Conservation (phyloP, 78 protist species). For the Dictyostelium brefeldianum region DNA sequence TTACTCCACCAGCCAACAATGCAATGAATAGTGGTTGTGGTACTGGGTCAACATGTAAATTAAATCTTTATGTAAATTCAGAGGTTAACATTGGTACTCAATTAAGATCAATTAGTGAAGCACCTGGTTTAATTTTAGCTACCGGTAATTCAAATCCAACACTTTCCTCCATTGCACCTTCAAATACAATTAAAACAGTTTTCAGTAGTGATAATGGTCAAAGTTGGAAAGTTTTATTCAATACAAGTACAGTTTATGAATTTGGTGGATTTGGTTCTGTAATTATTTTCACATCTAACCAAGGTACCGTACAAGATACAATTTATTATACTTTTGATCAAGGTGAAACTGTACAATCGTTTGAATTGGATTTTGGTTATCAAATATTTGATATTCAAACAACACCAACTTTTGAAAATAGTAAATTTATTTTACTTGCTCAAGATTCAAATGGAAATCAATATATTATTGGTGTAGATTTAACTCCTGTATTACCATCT, state of each 20-base stretch:
- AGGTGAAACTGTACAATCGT: background rate
- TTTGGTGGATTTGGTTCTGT: conserved; percentile 58
- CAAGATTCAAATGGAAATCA: background rate
- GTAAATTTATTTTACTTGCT: background rate
- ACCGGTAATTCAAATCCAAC: conserved; percentile 40
- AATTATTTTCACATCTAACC: conserved; percentile 13
- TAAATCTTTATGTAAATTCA: conserved; percentile 28
- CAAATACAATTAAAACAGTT: conserved; percentile 18
- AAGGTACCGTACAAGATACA: background rate
- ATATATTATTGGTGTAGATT: background rate
- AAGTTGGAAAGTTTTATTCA: conserved; percentile 34
- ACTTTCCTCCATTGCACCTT: background rate
- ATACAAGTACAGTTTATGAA: conserved; percentile 41
- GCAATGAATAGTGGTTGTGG: background rate
- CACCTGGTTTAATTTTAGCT: conserved; percentile 28
- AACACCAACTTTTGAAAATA: background rate
- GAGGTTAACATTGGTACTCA: conserved; percentile 28
- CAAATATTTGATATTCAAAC: background rate
- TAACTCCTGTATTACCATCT: background rate
- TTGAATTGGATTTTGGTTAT: background rate
- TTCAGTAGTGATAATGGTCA: conserved; percentile 57
- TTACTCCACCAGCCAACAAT: background rate
- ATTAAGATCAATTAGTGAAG: conserved; percentile 30
- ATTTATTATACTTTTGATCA: background rate
- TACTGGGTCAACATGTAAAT: background rate